Evolutionary conservation across 768 basidiomycete genomes (phyloP).

Genomic region (Stropharia rugosoannulata): DNA sequence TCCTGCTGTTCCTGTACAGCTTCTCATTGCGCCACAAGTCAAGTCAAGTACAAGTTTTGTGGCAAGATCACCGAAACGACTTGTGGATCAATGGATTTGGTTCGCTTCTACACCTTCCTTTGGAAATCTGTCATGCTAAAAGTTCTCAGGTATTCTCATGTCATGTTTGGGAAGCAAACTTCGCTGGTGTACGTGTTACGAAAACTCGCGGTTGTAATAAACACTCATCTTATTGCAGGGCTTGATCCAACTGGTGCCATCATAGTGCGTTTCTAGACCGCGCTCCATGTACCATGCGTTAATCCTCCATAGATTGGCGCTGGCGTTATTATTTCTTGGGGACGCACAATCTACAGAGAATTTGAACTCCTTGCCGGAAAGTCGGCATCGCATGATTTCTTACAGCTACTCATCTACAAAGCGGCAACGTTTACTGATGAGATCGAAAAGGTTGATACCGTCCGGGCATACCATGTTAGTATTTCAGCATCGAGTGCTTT

Average conservation of each 20-base stretch:
- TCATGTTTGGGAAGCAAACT: conserved; percentile 79
- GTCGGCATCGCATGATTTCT: conserved; percentile 88
- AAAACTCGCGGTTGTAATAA: conserved; percentile 4
- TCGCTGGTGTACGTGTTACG: conserved; percentile 67
- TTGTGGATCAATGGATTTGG: conserved; percentile 82
- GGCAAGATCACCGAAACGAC: conserved; percentile 97
- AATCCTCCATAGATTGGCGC: conserved; percentile 55
- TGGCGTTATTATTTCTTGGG: conserved; percentile 82
- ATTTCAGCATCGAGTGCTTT: neutral
- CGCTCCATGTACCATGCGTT: neutral
- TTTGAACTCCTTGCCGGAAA: conserved; percentile 90
- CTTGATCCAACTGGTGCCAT: conserved; percentile 80
- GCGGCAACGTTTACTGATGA: conserved; percentile 85
- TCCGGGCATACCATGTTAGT: conserved; percentile 87
- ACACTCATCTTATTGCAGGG: conserved; percentile 33
- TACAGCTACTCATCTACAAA: conserved; percentile 92
- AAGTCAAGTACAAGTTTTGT: conserved; percentile 92
- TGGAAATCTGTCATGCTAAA: neutral
- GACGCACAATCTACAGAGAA: conserved; percentile 70
- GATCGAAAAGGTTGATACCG: conserved; percentile 87
- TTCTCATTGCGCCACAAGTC: conserved; percentile 73
- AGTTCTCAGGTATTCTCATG: conserved; percentile 68
- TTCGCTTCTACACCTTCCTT: conserved; percentile 23
- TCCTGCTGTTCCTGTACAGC: conserved; percentile 86
- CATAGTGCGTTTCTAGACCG: conserved; percentile 47